Conservation (phyloP, 2,329 filamentous ascomycete genomes). For the Dryadomyces quercus-mongolicae region DNA sequence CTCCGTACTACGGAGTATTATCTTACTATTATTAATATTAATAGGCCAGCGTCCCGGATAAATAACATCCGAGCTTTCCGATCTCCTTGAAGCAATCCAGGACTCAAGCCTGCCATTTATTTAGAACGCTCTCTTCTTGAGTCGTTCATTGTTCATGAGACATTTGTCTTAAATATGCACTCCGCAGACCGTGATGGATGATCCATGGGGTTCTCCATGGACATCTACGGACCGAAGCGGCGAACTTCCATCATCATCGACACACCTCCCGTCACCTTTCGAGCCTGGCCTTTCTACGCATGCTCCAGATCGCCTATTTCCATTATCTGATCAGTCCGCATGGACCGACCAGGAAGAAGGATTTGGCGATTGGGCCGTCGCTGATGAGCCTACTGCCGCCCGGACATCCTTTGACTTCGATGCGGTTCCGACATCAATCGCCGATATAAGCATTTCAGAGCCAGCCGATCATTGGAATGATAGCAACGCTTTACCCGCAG, state of each 20-base stretch:
- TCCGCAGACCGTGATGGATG: slow-evolving; percentile 34
- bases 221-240: slow-evolving; percentile 24
- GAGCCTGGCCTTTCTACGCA: slow-evolving; percentile 10
- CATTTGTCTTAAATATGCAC: slow-evolving; percentile 6
- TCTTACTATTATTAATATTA: no score
- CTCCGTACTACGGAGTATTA: no score
- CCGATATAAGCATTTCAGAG: not conserved
- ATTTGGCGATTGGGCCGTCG: slow-evolving; percentile 25
- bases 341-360: slow-evolving; percentile 29
- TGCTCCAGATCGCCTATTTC: slow-evolving; percentile 12
- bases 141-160: not conserved
- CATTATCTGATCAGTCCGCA: slow-evolving; percentile 19
- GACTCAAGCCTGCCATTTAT: not conserved
- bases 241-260: not conserved
- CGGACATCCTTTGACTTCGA: slow-evolving; percentile 4
- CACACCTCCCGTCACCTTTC: not conserved
- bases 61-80: not conserved
- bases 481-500: slow-evolving; percentile 8
- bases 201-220: slow-evolving; percentile 54
- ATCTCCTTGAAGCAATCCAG: not conserved
- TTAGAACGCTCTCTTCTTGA: not conserved
- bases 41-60: not conserved
- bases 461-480: not conserved
- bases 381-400: slow-evolving; percentile 15
- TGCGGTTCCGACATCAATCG: not conserved